Conservation (phyloP, 495 filamentous ascomycete species). For the Penicillium paradoxum region DNA sequence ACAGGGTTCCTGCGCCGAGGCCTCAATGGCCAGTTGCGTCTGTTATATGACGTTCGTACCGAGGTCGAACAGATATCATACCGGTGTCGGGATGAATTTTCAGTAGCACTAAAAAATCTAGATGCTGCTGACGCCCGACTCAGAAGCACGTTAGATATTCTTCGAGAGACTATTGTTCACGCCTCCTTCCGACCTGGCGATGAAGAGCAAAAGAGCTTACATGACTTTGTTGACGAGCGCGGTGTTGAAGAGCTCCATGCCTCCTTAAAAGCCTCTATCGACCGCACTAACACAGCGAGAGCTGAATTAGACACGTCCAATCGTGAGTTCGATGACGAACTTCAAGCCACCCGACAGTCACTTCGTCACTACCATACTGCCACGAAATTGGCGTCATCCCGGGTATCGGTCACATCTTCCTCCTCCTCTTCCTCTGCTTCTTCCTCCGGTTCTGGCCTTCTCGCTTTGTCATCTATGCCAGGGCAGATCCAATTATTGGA, state of each 20-base stretch:
- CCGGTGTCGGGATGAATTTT: constrained; percentile 53
- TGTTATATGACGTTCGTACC: constrained; percentile 64
- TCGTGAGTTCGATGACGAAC: constrained; percentile 49
- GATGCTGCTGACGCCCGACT: constrained; percentile 71
- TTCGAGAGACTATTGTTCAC: constrained; percentile 71
- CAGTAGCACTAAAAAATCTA: constrained; percentile 59
- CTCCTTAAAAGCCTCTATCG: constrained; percentile 63
- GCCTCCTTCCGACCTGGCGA: constrained; percentile 63
- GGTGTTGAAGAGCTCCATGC: constrained; percentile 65
- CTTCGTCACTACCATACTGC: constrained; percentile 42
- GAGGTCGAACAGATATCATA: constrained; percentile 50
- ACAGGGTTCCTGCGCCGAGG: constrained; percentile 70
- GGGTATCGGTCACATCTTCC: constrained; percentile 37
- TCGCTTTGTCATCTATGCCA: constrained; percentile 51
- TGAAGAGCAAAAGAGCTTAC: constrained; percentile 63
- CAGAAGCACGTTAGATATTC: constrained; percentile 60
- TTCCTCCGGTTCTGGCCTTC: constrained; percentile 33
- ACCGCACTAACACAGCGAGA: constrained; percentile 51
- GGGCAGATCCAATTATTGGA: constrained; percentile 68
- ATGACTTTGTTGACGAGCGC: constrained; percentile 87
- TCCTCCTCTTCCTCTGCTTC: constrained; percentile 34
- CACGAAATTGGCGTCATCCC: constrained; percentile 38
- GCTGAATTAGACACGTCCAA: constrained; percentile 47
- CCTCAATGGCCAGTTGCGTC: constrained; percentile 65
- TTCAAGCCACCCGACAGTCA: constrained; percentile 57